Conservation (phyloP, 2,329 filamentous ascomycete genomes). For the Dactylonectria macrodidyma region DNA sequence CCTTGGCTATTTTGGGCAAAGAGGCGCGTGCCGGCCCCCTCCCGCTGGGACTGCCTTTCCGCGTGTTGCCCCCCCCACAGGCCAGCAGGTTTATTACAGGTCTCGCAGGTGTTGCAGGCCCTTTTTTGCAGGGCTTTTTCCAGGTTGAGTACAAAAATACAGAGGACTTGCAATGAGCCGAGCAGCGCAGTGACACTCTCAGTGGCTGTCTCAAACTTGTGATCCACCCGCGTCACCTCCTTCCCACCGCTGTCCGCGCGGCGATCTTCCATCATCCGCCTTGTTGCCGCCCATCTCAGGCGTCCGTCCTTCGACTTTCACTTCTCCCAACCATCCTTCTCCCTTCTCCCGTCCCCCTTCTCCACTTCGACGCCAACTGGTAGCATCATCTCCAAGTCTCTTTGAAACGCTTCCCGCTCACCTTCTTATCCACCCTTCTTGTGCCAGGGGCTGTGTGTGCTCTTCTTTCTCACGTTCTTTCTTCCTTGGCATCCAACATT, state of each 20-base stretch:
- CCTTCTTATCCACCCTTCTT: no score
- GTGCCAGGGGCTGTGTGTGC: not conserved
- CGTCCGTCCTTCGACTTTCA: not conserved
- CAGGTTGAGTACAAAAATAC: no score
- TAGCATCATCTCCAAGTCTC: not conserved
- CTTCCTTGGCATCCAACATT: no score
- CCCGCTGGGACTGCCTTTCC: not conserved
- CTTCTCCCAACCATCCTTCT: not conserved
- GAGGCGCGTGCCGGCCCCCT: slow-evolving; percentile 24
- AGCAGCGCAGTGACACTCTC: no score
- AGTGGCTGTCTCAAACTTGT: no score
- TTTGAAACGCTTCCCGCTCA: no score
- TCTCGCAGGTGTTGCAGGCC: no score
- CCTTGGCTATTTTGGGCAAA: slow-evolving; percentile 19
- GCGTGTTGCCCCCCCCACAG: not conserved
- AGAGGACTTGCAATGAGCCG: no score
- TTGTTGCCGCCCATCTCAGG: not conserved
- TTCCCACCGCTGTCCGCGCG: slow-evolving; percentile 10
- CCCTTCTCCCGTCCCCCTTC: not conserved
- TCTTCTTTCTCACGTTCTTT: no score
- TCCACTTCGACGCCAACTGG: not conserved
- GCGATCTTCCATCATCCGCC: slow-evolving; percentile 1
- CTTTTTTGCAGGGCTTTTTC: no score
- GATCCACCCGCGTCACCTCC: not conserved
- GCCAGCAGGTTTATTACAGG: no score